These are phyloP conservation scores for Hyparrhenia diplandra DNA, from an alignment of 176 grass and related monocot species.

Conservation along the genomic window DNA sequence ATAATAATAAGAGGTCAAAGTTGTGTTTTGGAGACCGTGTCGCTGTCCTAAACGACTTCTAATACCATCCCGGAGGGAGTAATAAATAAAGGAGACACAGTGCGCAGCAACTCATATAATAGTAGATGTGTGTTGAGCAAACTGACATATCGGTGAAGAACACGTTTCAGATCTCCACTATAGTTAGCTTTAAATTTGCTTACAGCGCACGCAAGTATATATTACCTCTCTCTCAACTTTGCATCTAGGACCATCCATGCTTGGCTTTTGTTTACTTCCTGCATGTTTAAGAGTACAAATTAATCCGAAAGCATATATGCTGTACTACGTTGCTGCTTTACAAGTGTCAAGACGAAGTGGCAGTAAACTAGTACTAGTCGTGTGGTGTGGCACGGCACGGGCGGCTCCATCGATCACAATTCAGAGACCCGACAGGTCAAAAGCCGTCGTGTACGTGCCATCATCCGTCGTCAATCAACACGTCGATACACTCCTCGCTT, in stretches of 20 bases:
- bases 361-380: not conserved
- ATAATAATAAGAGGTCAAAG: no score
- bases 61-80: no score
- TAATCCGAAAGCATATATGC: not conserved
- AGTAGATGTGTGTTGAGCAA: not conserved
- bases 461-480: not conserved
- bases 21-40: no score
- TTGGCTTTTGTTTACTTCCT: not conserved
- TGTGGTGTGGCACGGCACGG: not conserved
- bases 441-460: not conserved
- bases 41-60: no score
- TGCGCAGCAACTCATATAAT: no score
- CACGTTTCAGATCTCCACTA: not conserved
- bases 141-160: not conserved
- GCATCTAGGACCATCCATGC: constrained; percentile 19
- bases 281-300: not conserved
- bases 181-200: constrained; percentile 1
- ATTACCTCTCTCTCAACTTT: not conserved
- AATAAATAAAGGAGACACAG: not conserved
- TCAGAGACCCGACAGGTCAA: not conserved
- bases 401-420: not conserved
- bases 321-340: not conserved
- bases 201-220: constrained; percentile 16
- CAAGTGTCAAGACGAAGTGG: not conserved
- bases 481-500: no score